Evolutionary conservation across 257 asterid species (phyloP).

Genomic region (Lycium barbarum): DNA sequence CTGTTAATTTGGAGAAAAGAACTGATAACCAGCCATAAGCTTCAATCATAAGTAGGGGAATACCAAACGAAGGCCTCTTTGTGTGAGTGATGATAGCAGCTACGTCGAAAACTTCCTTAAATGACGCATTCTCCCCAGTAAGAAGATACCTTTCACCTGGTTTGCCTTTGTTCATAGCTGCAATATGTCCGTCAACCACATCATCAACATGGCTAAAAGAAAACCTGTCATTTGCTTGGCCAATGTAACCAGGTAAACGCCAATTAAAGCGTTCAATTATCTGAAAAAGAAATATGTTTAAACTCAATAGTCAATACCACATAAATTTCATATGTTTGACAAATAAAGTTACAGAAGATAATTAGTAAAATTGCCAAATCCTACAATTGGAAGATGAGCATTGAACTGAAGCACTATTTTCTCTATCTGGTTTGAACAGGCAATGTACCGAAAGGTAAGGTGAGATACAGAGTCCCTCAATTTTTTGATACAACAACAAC

Average conservation of each 20-base stretch:
- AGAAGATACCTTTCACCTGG: constrained; percentile 88
- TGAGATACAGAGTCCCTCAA: not conserved
- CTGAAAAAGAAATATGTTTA: constrained; percentile 47
- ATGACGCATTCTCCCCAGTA: constrained; percentile 93
- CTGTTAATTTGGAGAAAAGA: constrained; percentile 69
- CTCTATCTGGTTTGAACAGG: not conserved
- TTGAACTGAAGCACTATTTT: not conserved
- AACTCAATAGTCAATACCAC: constrained; percentile 26
- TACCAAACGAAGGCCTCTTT: constrained; percentile 62
- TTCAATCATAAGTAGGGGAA: constrained; percentile 64
- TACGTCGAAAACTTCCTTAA: constrained; percentile 72
- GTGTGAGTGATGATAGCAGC: constrained; percentile 79
- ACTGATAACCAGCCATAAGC: constrained; percentile 72
- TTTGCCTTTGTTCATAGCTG: constrained; percentile 71
- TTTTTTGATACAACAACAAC: too few relatives aligned
- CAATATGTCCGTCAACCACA: constrained; percentile 87
- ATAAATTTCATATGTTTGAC: not conserved
- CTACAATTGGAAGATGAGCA: not conserved
- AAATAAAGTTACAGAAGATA: not conserved
- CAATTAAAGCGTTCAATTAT: constrained; percentile 81
- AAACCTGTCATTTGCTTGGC: constrained; percentile 60
- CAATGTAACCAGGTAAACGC: constrained; percentile 86
- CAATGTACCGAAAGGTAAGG: not conserved
- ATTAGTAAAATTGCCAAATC: not conserved
- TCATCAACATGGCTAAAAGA: constrained; percentile 90